A percentile compares a stretch with the other conserved stretches of the same genome.
Conservation (phyloP, 352 stramenopile genomes). For the Sclerospora graminicola region DNA sequence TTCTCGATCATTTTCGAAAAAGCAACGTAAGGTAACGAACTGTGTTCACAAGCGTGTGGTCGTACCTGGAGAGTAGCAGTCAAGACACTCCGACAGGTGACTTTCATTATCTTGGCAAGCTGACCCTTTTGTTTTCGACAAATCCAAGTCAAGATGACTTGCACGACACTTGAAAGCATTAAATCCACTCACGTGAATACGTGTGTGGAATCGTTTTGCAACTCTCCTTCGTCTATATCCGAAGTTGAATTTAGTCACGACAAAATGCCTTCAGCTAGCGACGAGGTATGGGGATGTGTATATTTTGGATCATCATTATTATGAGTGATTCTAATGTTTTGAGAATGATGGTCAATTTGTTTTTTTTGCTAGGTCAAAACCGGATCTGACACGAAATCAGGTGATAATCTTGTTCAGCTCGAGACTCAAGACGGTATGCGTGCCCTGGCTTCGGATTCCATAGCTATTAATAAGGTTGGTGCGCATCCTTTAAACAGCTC, state of each 20-base stretch:
- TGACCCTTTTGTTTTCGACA: not conserved
- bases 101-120: too few species aligned
- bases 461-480: conserved; percentile 75
- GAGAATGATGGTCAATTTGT: not conserved
- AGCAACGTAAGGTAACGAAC: not conserved
- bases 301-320: not conserved
- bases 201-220: conserved; percentile 30
- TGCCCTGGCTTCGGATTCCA: conserved; percentile 25
- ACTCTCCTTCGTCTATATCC: conserved; percentile 56
- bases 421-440: conserved; percentile 24
- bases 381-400: conserved; percentile 11
- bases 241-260: conserved; percentile 33
- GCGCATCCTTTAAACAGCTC: conserved; percentile 49
- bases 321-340: not conserved
- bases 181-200: conserved; percentile 13
- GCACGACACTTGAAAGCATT: conserved; percentile 5
- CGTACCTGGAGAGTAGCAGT: too few species aligned
- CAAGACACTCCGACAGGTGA: not conserved
- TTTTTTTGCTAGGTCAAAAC: conserved; percentile 1
- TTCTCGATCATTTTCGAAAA: conserved; percentile 18
- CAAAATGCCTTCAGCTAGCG: conserved; percentile 2
- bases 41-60: too few species aligned
- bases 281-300: conserved; percentile 20
- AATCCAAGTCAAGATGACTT: conserved; percentile 10
- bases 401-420: conserved; percentile 23